Base-by-base conservation (phyloP, 2,329 filamentous ascomycete species). In the Penicillium sp. region DNA sequence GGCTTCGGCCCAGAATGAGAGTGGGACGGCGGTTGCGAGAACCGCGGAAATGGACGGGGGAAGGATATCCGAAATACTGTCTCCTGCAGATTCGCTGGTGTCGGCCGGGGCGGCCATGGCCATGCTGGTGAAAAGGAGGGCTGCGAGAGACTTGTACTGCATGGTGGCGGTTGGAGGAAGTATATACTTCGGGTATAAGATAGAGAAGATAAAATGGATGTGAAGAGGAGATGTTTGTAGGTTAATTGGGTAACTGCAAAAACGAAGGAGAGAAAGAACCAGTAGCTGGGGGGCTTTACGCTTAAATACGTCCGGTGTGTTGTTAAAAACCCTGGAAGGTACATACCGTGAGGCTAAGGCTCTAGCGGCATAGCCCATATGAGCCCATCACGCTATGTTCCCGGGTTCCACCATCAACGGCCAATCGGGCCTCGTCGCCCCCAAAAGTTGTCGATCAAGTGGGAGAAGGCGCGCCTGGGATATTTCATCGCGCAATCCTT, bases 141-240 rank as follows among this genome's bases (percentile, higher is more conserved):
- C 23, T 10, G 53, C 21, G 11, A 62, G 36, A 4, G 53, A 41
- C 39, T 62, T 62, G 56, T 57, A 57, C 43, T 62, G 60, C 60
- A 62, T 62, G 10, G 6, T 57, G 47, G 19, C 15, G 48, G 19
- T 51, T 46, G 19, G n/a, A 11, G 41, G 16, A 33, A n/a, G 27
- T 25, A 47, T 46, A n/a, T 19, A 23, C 5, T 11, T 23, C 8
- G 19, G 7, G 19, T 21, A 41, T 23, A 36, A 36, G 27, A 15
- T n/a, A n/a, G n/a, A n/a, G n/a, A n/a, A n/a, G n/a, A 41, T 23
- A 36, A 36, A 23, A 15, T 19, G 19, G 27, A 19, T n/a, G 3
- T 23, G 23, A 5, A 33, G 10, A 50, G 15, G 5, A 31, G 10
- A 3, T 50, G 5, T 15, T 8, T 45, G 8, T 19, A 23, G 7